Conservation (phyloP, 2,329 filamentous ascomycete genomes). For the Talaromyces sp. region DNA sequence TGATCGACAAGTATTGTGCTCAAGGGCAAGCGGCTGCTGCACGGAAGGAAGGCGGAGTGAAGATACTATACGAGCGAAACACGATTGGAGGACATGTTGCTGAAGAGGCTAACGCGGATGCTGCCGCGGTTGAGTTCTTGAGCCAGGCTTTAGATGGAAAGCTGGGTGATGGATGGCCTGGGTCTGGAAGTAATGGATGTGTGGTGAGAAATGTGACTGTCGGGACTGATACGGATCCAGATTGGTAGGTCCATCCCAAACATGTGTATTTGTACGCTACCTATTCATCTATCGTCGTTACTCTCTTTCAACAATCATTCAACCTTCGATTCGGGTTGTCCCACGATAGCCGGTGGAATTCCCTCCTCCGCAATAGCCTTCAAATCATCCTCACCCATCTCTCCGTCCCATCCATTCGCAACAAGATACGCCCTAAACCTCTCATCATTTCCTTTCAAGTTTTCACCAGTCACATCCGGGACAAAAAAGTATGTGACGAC, state of each 20-base stretch:
- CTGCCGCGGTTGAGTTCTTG: constrained; percentile 2
- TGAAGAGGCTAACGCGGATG: neutral
- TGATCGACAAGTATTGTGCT: constrained; percentile 6
- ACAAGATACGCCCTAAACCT: constrained; percentile 45
- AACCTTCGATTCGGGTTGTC: neutral
- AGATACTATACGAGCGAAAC: constrained; percentile 14
- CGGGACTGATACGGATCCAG: constrained; percentile 9
- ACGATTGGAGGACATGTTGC: constrained; percentile 11
- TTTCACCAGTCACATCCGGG: constrained; percentile 45
- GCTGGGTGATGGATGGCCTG: constrained; percentile 9
- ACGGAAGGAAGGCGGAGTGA: neutral
- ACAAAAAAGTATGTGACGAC: constrained; percentile 50
- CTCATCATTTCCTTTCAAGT: constrained; percentile 44
- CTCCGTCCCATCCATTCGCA: constrained; percentile 45
- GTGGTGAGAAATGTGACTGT: constrained; percentile 12
- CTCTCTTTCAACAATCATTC: no score
- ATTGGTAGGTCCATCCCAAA: constrained; percentile 10
- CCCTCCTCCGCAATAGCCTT: constrained; percentile 32
- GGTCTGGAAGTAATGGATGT: constrained; percentile 7
- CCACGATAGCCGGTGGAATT: constrained; percentile 15
- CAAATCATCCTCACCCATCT: constrained; percentile 44
- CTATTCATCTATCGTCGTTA: no score
- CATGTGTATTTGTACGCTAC: no score
- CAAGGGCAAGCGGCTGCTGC: neutral
- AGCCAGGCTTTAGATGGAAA: neutral